phyloP scores from a whole-genome alignment of 352 stramenopile genomes.

The Pythium coloratum region DNA sequence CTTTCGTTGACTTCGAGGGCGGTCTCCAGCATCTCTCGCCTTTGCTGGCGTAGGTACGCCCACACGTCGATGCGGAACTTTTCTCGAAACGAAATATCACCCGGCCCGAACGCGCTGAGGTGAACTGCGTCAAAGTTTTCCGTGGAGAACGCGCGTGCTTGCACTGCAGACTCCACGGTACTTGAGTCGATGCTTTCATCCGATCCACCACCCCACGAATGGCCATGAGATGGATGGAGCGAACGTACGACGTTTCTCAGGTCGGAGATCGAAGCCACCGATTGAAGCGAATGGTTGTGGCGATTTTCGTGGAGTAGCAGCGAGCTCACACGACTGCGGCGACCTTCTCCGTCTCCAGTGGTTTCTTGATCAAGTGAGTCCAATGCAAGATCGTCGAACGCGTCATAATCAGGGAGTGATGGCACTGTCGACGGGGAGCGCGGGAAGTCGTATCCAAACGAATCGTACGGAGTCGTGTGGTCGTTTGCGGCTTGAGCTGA shows the following conservation, averaged over 20 bases:
- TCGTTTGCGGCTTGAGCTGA: neutral
- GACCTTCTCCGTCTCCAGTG: slow-evolving; percentile 12
- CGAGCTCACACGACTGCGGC: slow-evolving; percentile 9
- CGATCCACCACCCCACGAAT: neutral
- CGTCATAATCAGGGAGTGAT: slow-evolving; percentile 22
- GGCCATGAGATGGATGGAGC: slow-evolving; percentile 26
- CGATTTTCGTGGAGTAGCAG: slow-evolving; percentile 25
- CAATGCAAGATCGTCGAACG: slow-evolving; percentile 16
- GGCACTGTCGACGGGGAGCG: slow-evolving; percentile 6
- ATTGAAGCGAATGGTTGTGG: slow-evolving; percentile 21
- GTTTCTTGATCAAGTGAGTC: slow-evolving; percentile 9
- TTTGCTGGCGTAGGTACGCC: slow-evolving; percentile 66
- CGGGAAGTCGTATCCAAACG: slow-evolving; percentile 23
- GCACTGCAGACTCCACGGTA: slow-evolving; percentile 14
- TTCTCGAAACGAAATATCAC: slow-evolving; percentile 41
- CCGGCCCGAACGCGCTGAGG: slow-evolving; percentile 59
- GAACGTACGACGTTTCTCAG: slow-evolving; percentile 46
- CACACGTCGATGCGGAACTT: slow-evolving; percentile 69
- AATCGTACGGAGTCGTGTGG: slow-evolving; percentile 18
- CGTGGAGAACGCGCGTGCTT: slow-evolving; percentile 16
- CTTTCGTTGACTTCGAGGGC: slow-evolving; percentile 53
- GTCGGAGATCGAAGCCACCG: slow-evolving; percentile 18
- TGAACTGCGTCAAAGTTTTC: slow-evolving; percentile 42
- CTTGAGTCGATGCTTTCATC: slow-evolving; percentile 9
- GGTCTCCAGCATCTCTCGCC: slow-evolving; percentile 58